phyloP scores from a whole-genome alignment of 2,329 filamentous ascomycete species.

The Pestalotiopsis sp. region DNA sequence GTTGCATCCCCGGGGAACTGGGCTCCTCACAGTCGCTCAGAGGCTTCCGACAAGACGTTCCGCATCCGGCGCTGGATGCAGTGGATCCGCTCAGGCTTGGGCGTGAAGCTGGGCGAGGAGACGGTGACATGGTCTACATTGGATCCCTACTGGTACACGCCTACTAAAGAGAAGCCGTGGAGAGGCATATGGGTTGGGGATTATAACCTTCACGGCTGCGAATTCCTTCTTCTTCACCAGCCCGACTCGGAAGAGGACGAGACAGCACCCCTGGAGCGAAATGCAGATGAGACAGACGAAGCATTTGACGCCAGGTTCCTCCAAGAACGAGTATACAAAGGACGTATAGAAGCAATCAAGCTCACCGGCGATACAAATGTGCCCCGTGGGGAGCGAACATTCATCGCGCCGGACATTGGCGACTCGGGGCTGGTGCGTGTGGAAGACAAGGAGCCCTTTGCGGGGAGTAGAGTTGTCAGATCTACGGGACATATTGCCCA shows the following conservation, averaged over 20 bases:
- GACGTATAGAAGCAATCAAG: constrained; percentile 82
- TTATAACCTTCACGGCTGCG: constrained; percentile 84
- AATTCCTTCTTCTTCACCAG: constrained; percentile 84
- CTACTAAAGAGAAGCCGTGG: constrained; percentile 79
- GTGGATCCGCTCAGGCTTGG: constrained; percentile 49
- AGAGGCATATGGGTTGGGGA: constrained; percentile 93
- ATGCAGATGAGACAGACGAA: constrained; percentile 45
- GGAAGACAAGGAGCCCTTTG: constrained; percentile 69
- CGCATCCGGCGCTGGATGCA: constrained; percentile 78
- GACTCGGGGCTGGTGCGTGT: constrained; percentile 64
- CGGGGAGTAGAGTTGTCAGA: constrained; percentile 73
- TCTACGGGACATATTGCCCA: constrained; percentile 79
- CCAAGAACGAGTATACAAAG: constrained; percentile 58
- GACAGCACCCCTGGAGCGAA: constrained; percentile 42
- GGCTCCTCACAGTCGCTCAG: constrained; percentile 46
- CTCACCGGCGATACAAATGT: constrained; percentile 91
- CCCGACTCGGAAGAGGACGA: constrained; percentile 54
- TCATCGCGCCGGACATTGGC: constrained; percentile 78
- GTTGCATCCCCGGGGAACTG: constrained; percentile 26
- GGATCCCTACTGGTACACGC: constrained; percentile 74
- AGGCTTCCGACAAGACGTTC: constrained; percentile 73
- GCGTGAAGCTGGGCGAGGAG: constrained; percentile 56
- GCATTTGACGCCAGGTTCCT: constrained; percentile 48
- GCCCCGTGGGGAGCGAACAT: constrained; percentile 82
- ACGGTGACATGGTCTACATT: constrained; percentile 72